Evolutionary conservation across 192 early-diverging fungal species (phyloP), one percentile per base, ranked within the genome.

Genomic region (Haplosporangium gracile): DNA sequence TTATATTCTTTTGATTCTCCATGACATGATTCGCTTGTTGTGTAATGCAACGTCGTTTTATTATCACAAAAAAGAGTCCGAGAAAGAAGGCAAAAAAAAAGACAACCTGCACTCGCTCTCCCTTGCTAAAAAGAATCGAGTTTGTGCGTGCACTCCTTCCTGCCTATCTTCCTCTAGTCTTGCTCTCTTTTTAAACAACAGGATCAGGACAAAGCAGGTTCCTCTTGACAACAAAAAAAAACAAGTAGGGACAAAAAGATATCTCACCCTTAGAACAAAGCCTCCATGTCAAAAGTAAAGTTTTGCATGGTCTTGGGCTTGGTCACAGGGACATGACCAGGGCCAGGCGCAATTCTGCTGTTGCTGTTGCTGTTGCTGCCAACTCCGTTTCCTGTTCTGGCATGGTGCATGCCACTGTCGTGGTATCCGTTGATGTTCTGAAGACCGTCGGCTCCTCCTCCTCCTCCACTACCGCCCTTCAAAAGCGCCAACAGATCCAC

Each of bases 401-500:
- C 70, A 42, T 71, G 70, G 70, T 71, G 38, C 18, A 24, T 29
- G 26, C 60, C 60, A 29, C 32, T 65, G 26, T 63, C 60, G 26
- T 29, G 13, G 1, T 65, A 10, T 32, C 29, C 60, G 11, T 65
- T 65, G 24, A 29, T 29, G 29, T 65, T 65, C 60, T 65, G 60
- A 11, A 70, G 20, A 22, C 18, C 49, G 18, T 51, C 49, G 20
- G 26, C 49, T n/a, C n/a, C 78, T 39, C 74, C 63, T 7, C 74
- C 47, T 8, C n/a, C 78, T 34, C 74, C 63, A 6, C 75, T 68
- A 34, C 76, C 75, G n/a, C 87, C 78, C 13, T 85, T 82, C 81
- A 91, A 88, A 26, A 92, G 75, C 11, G 90, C 89, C 70, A 91
- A 87, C n/a, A 92, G 81, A 43, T 91, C 88, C 70, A 89, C 87